phyloP scores from a whole-genome alignment of 2,329 filamentous ascomycete genomes.

The Pestalotiopsis sp. region DNA sequence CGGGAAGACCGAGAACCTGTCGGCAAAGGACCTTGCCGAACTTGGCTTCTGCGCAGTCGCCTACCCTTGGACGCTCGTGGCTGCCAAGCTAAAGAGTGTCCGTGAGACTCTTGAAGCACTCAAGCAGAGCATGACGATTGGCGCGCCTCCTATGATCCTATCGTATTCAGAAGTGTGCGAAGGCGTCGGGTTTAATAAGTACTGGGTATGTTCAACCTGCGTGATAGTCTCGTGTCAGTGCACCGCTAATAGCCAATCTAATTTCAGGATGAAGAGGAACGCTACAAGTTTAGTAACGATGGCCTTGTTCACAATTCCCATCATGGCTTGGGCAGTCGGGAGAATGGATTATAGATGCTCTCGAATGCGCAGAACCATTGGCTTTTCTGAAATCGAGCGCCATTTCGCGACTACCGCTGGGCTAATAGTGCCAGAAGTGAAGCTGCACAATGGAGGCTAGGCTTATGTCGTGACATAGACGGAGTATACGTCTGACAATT shows the following conservation, averaged over 20 bases:
- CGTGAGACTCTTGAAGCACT: conserved; percentile 38
- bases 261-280: background rate
- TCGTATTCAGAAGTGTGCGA: conserved; percentile 47
- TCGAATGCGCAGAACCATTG: too few species aligned
- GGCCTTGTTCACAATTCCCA: background rate
- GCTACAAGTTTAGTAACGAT: background rate
- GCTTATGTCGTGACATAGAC: too few species aligned
- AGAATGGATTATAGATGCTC: too few species aligned
- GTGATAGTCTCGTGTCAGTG: background rate
- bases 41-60: conserved; percentile 44
- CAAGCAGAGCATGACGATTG: conserved; percentile 44
- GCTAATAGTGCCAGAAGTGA: too few species aligned
- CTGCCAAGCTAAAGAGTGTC: conserved; percentile 44
- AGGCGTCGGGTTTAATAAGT: conserved; percentile 47
- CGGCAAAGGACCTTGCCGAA: conserved; percentile 34
- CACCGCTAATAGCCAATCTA: background rate
- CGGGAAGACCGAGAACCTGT: conserved; percentile 38
- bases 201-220: conserved; percentile 30
- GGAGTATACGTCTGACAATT: too few species aligned
- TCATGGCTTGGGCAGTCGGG: background rate
- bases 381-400: too few species aligned
- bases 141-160: conserved; percentile 44
- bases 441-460: too few species aligned
- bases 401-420: too few species aligned
- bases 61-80: conserved; percentile 48